Conservation (phyloP, 805 yeast species). For the Clavispora vitiphila region DNA sequence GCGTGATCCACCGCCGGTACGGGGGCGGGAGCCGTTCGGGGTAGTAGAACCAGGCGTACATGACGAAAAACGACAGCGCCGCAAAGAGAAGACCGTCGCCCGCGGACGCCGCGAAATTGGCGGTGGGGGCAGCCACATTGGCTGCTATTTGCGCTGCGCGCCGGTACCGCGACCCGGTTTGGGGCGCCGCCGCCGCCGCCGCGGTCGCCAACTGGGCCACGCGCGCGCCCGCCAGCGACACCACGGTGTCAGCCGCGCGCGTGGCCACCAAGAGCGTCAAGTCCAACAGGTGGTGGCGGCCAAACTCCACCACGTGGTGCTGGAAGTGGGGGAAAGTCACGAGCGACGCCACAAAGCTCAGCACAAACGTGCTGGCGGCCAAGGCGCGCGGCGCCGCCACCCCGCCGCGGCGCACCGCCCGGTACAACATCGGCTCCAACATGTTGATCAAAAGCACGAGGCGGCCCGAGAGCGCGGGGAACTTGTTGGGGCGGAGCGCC, state of each 20-base stretch:
- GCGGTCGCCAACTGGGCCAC: conserved; percentile 18
- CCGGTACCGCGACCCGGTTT: no score
- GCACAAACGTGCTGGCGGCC: conserved; percentile 21
- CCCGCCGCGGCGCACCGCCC: conserved; percentile 8
- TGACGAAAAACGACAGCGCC: conserved; percentile 26
- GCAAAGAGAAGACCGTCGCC: conserved; percentile 27
- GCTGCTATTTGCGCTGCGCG: no score
- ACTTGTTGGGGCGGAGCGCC: conserved; percentile 27
- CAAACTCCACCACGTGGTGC: conserved; percentile 22
- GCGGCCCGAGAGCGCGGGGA: conserved; percentile 31
- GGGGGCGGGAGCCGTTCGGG: conserved; percentile 40
- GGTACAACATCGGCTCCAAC: conserved; percentile 21
- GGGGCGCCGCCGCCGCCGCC: conserved; percentile 5
- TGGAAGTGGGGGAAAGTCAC: conserved; percentile 30
- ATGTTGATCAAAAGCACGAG: conserved; percentile 28
- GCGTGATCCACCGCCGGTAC: conserved; percentile 44
- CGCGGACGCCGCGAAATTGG: conserved; percentile 6
- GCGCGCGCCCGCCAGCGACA: neutral
- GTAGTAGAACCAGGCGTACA: conserved; percentile 35
- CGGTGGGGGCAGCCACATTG: no score
- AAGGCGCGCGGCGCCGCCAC: conserved; percentile 1
- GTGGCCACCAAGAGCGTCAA: conserved; percentile 32
- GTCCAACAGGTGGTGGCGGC: conserved; percentile 30
- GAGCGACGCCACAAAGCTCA: conserved; percentile 25
- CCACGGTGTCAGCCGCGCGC: conserved; percentile 30